Evolutionary conservation across 345 rosid species (phyloP).

Genomic region (Arabidopsis thaliana): TAIR10.1 NC_003075.7:10595001-10595500

Average conservation of each 20-base stretch:
- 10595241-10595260: constrained; percentile 1
- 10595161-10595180: background rate
- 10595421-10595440: constrained; percentile 25
- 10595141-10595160: background rate
- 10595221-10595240: constrained; percentile 3
- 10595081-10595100: background rate
- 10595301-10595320: background rate
- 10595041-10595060: too few species aligned
- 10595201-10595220: background rate
- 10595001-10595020: background rate
- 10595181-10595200: background rate
- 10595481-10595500: background rate
- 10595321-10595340: background rate
- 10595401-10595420: constrained; percentile 33
- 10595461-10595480: constrained; percentile 27
- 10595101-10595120: background rate
- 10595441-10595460: constrained; percentile 46
- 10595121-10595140: background rate
- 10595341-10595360: constrained; percentile 29
- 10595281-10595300: constrained; percentile 1
- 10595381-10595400: constrained; percentile 46
- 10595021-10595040: too few species aligned
- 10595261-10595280: background rate
- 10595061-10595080: background rate
- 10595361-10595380: background rate